Conservation (phyloP, 129 eudicot genomes). For the Daucus carota region DH1_v3.0 NC_030381.2:33474501-33475000, state of each 20-base stretch:
- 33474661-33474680: neutral
- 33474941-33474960: no score
- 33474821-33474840: neutral
- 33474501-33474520: no score
- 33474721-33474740: neutral
- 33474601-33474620: conserved; percentile 5
- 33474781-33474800: neutral
- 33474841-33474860: neutral
- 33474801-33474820: neutral
- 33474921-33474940: no score
- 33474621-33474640: neutral
- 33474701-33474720: neutral
- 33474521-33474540: no score
- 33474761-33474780: neutral
- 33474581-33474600: no score
- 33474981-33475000: no score
- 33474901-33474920: neutral
- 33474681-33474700: neutral
- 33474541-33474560: no score
- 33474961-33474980: no score
- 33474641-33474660: neutral
- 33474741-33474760: neutral
- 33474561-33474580: no score
- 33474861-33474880: neutral
- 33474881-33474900: neutral